phyloP scores from a whole-genome alignment of 768 basidiomycete genomes.

The Daedalea quercina region DNA sequence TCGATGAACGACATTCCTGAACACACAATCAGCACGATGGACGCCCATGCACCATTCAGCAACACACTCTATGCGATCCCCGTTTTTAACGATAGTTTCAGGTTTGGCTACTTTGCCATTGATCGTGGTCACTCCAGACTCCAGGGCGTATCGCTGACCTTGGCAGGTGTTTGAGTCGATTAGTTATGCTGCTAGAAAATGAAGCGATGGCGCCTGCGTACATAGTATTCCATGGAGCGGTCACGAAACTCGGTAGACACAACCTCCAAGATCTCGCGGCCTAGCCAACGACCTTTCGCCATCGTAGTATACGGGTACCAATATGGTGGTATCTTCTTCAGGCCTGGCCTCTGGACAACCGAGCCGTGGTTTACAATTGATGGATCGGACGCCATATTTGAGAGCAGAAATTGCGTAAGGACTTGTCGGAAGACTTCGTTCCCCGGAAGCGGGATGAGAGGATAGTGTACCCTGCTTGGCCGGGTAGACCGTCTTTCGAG shows the following conservation, averaged over 20 bases:
- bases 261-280: conserved; percentile 82
- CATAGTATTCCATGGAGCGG: conserved; percentile 93
- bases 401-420: conserved; percentile 44
- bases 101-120: conserved; percentile 85
- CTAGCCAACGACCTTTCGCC: conserved; percentile 88
- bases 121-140: conserved; percentile 91
- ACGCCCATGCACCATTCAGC: neutral
- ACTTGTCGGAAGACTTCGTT: conserved; percentile 52
- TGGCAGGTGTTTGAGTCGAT: neutral
- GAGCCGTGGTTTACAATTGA: neutral
- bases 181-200: neutral
- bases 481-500: neutral
- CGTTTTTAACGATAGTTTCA: conserved; percentile 73
- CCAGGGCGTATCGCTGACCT: conserved; percentile 58
- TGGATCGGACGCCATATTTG: conserved; percentile 36
- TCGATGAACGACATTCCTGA: conserved; percentile 87
- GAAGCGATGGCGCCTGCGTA: conserved; percentile 35
- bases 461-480: conserved; percentile 18
- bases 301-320: conserved; percentile 93
- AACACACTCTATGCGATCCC: conserved; percentile 84
- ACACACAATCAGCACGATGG: too few species aligned
- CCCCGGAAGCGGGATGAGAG: conserved; percentile 42
- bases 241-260: conserved; percentile 93
- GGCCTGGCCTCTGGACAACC: conserved; percentile 25
- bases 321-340: conserved; percentile 82